These are phyloP conservation scores for Fusarium liriodendri DNA, from an alignment of 2,329 filamentous ascomycete genomes.

Conservation along the genomic window DNA sequence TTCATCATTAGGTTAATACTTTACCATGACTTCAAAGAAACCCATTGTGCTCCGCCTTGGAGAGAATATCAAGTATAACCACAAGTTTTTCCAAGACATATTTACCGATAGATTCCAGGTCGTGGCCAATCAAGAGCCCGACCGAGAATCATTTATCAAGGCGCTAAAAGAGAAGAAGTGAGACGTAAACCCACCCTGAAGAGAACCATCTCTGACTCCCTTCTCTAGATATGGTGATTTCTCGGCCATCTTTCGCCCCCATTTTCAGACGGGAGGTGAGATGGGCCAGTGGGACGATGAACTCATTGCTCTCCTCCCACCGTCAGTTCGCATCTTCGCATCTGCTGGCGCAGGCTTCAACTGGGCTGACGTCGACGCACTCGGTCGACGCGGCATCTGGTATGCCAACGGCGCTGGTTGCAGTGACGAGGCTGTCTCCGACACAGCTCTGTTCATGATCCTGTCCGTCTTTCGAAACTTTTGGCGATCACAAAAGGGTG, in stretches of 20 bases:
- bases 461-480: slow-evolving; percentile 63
- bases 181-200: background rate
- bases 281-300: slow-evolving; percentile 72
- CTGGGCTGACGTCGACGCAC: slow-evolving; percentile 67
- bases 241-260: slow-evolving; percentile 64
- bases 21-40: slow-evolving; percentile 26
- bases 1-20: background rate
- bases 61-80: slow-evolving; percentile 60
- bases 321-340: slow-evolving; percentile 67
- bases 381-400: slow-evolving; percentile 53
- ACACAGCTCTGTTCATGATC: slow-evolving; percentile 56
- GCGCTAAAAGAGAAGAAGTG: slow-evolving; percentile 52
- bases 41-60: slow-evolving; percentile 48
- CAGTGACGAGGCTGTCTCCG: slow-evolving; percentile 57
- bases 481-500: slow-evolving; percentile 51
- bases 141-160: slow-evolving; percentile 53
- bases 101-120: slow-evolving; percentile 55
- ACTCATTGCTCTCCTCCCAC: slow-evolving; percentile 64
- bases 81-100: slow-evolving; percentile 52
- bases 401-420: slow-evolving; percentile 57
- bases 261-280: slow-evolving; percentile 71
- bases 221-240: slow-evolving; percentile 38
- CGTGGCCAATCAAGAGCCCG: slow-evolving; percentile 50
- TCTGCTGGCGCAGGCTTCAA: slow-evolving; percentile 72
- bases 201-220: background rate